Evolutionary conservation across 108 stramenopile genomes (phyloP), one percentile per base, ranked within the genome.

Genomic region (Nitzschia inconspicua): DNA sequence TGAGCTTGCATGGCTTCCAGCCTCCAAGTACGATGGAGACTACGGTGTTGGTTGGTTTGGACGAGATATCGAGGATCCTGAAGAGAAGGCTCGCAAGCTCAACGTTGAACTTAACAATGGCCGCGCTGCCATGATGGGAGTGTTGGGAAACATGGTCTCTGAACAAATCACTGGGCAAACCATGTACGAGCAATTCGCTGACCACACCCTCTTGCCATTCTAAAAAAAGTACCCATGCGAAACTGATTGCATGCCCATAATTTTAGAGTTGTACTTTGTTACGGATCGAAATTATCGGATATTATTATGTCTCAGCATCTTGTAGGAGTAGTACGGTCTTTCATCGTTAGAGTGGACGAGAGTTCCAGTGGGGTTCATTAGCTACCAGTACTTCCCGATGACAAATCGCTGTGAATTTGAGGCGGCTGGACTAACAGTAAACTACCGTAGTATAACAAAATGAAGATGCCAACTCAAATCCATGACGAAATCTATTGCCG

Each of bases 71-170:
- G 70, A 64, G 42, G 76, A 77, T 47, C 72, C 81, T 42, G 83
- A 85, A 78, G 78, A 82, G 48, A 79, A 76, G 34, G 72, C 65
- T 48, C 44, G 39, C 25, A 91, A 94, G 89, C 75, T 81, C 24
- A 81, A 83, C 55, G 86, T 89, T 71, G 93, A 94, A 78, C 61
- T 94, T 29, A 94, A 94, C 83, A 82, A 93, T 49, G 91, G 91
- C 34, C 86, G 91, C 49, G 88, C 88, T 16, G 91, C 91, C 20
- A 68, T 71, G 70, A 87, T 94, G 85, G 93, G 89, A 49, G 91
- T 94, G 75, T 73, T 94, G 50, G 93, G 76, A 29, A 66, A 88
- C 54, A 85, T 93, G 83, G 75, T 93, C 31, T 82, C 86, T 72
- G 77, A 57, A 56, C 65, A 72, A 60, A 41, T 73, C 36, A 77